A percentile compares a stretch with the other conserved stretches of the same genome.
Conservation (phyloP, 306 rosid species). For the Oemleria cerasiformis region DNA sequence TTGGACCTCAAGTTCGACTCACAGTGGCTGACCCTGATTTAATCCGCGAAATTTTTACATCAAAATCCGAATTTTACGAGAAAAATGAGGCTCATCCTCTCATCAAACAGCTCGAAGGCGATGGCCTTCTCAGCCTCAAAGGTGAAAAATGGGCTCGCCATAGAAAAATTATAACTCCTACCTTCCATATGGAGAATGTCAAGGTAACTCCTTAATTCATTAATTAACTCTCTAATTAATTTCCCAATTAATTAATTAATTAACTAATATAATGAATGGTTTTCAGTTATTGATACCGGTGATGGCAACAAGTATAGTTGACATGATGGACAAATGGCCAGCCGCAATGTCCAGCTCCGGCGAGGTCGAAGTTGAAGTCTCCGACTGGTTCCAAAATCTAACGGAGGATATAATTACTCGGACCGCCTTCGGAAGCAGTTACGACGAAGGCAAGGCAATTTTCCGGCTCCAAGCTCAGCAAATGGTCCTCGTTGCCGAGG, state of each 20-base stretch:
- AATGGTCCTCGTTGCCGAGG: conserved; percentile 78
- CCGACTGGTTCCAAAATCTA: conserved; percentile 69
- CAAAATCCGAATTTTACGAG: conserved; percentile 81
- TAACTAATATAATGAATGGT: not conserved
- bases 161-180: conserved; percentile 75
- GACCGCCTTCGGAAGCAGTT: conserved; percentile 82
- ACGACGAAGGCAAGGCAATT: conserved; percentile 85
- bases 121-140: conserved; percentile 91
- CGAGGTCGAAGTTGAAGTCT: conserved; percentile 89
- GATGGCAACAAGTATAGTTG: conserved; percentile 69
- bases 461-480: conserved; percentile 74
- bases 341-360: conserved; percentile 39
- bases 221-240: too few relatives aligned
- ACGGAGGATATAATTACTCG: conserved; percentile 81
- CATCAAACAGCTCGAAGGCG: conserved; percentile 91
- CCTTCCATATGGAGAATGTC: conserved; percentile 92
- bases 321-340: conserved; percentile 77
- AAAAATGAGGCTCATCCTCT: conserved; percentile 96
- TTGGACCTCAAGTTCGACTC: conserved; percentile 82
- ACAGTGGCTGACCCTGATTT: conserved; percentile 88
- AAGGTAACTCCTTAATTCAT: conserved; percentile 41
- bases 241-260: not conserved
- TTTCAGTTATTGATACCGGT: conserved; percentile 73
- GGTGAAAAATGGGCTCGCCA: conserved; percentile 98
- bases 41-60: conserved; percentile 76